phyloP scores from a whole-genome alignment of 352 stramenopile genomes.

The Bremia lactucae region DNA sequence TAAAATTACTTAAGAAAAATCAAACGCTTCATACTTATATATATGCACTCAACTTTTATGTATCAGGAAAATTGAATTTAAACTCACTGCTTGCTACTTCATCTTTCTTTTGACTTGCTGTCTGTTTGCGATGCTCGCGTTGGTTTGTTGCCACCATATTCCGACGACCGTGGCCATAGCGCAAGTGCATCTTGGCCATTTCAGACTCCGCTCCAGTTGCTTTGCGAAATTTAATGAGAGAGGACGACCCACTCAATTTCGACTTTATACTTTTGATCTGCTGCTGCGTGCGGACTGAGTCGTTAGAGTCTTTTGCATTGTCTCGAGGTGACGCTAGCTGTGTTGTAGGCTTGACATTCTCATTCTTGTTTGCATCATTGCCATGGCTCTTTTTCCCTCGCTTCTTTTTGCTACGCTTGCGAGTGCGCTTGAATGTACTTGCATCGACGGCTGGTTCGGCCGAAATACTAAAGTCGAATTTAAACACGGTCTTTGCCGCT shows the following conservation, averaged over 20 bases:
- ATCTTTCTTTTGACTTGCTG: background rate
- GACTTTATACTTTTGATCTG: background rate
- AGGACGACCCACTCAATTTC: conserved; percentile 6
- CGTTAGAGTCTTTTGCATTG: conserved; percentile 6
- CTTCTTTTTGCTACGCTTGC: conserved; percentile 23
- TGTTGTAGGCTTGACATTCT: background rate
- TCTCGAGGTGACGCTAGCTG: conserved; percentile 7
- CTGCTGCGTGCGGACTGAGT: conserved; percentile 5
- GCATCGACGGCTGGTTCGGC: background rate
- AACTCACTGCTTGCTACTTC: conserved; percentile 10
- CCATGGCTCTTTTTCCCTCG: conserved; percentile 8
- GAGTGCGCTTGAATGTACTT: conserved; percentile 20
- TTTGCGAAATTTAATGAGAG: conserved; percentile 51
- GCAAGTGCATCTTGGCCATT: conserved; percentile 60
- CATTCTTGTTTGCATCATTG: conserved; percentile 4
- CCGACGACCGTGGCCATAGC: conserved; percentile 45
- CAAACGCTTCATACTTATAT: too few species aligned
- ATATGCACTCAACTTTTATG: too few species aligned
- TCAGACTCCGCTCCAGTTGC: conserved; percentile 54
- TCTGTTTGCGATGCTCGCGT: conserved; percentile 29
- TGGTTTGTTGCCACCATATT: conserved; percentile 44
- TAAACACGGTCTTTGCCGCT: conserved; percentile 26
- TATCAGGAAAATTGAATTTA: conserved; percentile 26
- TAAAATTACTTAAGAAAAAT: too few species aligned
- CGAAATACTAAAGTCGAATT: conserved; percentile 37